Base-by-base conservation (phyloP, 2,329 filamentous ascomycete species). In the Fusarium lyarnte region DNA sequence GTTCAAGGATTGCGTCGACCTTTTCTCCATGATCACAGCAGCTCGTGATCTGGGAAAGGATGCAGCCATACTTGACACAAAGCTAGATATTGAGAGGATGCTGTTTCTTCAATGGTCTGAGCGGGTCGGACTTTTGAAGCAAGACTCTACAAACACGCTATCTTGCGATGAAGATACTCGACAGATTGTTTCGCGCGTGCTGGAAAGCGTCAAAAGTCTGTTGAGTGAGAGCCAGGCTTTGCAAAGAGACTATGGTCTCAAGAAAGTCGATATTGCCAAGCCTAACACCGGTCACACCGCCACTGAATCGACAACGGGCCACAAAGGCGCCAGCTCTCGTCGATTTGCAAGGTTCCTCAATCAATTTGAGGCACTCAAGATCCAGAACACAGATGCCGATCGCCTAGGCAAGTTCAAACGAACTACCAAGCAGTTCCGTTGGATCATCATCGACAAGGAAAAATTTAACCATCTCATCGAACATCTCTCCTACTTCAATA, bases 31-130 rank as follows among this genome's bases (percentile, higher is more conserved):
- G 60, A 42, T 63, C 8, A 33, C 5, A 6, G 35, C 27, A 25
- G 59, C 59, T 0, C n/a, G 11, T 0, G 11, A 39, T 5, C 1
- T 46, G 4, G 41, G 35, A 2, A 27, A 21, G 10, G n/a, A 58
- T 17, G 27, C n/a, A 1, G n/a, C 7, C 1, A n/a, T 25, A 1
- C 8, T 46, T 0, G 12, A 46, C 1, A 46, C 17, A 1, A 58
- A 58, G 17, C 31, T 62, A 0, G 52, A 62, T 10, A 5, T 46
- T 0, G 41, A 62, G 8, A 27, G 10, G 10, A 33, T 36, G 11
- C 5, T 46, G 0, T 43, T 46, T 4, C 17, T 58, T 7, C 17
- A 31, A 2, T 46, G 58, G 52, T 33, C 41, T 8, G 58, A 39
- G 0, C 17, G 52, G n/a, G 33, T 46, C 7, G 41, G 25, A 1